Conservation (phyloP, 2,329 filamentous ascomycete genomes). For the Xylariomycetidae sp. region DNA sequence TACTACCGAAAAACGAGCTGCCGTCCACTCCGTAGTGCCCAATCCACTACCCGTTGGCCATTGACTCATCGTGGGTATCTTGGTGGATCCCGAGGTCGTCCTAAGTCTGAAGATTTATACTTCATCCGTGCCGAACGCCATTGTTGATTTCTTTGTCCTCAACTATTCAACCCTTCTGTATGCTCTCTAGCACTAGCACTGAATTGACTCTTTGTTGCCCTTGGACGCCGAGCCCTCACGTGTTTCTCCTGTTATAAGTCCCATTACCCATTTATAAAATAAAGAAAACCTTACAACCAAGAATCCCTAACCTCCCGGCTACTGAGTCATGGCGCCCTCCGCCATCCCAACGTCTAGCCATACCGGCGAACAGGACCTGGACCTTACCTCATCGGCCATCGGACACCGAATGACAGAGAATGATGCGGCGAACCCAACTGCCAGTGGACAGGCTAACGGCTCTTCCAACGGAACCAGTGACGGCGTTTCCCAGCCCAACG, state of each 20-base stretch:
- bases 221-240: background rate
- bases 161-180: background rate
- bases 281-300: background rate
- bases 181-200: background rate
- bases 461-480: slow-evolving; percentile 23
- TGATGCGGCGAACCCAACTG: slow-evolving; percentile 22
- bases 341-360: slow-evolving; percentile 35
- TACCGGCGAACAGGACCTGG: slow-evolving; percentile 39
- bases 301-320: slow-evolving; percentile 2
- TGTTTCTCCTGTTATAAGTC: background rate
- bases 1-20: slow-evolving; percentile 1
- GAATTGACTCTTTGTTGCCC: background rate
- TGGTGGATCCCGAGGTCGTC: no score
- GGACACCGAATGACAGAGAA: slow-evolving; percentile 41
- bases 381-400: slow-evolving; percentile 49
- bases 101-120: slow-evolving; percentile 9
- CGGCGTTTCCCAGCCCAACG: slow-evolving; percentile 38
- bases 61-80: slow-evolving; percentile 16
- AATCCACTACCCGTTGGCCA: slow-evolving; percentile 7
- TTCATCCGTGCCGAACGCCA: background rate
- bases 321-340: slow-evolving; percentile 42
- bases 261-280: background rate
- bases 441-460: slow-evolving; percentile 19
- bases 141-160: background rate
- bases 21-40: background rate